These are phyloP conservation scores for Trametes hirsuta DNA, from an alignment of 1,284 basidiomycete genomes.

Conservation along the genomic window DNA sequence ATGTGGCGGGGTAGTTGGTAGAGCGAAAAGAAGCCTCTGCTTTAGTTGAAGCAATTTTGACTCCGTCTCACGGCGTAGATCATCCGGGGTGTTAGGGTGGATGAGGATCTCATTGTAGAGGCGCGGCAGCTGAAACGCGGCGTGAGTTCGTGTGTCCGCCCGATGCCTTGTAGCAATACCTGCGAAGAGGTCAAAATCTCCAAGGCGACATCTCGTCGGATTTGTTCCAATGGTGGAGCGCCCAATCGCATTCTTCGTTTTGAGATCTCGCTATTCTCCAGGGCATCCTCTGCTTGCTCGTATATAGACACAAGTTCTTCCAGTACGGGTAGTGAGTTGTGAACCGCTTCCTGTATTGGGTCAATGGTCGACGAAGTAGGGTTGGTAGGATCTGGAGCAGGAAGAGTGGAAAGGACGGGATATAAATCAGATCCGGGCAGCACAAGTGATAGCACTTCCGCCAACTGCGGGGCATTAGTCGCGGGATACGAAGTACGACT, in stretches of 20 bases:
- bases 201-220: slow-evolving; percentile 67
- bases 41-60: slow-evolving; percentile 69
- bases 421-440: slow-evolving; percentile 80
- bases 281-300: slow-evolving; percentile 61
- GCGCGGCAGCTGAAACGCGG: slow-evolving; percentile 55
- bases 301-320: slow-evolving; percentile 68
- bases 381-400: slow-evolving; percentile 76
- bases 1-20: slow-evolving; percentile 49
- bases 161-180: slow-evolving; percentile 39
- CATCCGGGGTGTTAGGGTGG: slow-evolving; percentile 77
- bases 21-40: slow-evolving; percentile 57
- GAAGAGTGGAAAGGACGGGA: slow-evolving; percentile 64
- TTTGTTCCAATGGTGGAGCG: slow-evolving; percentile 66
- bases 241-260: slow-evolving; percentile 77
- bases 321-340: slow-evolving; percentile 68
- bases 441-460: slow-evolving; percentile 67
- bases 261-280: slow-evolving; percentile 67
- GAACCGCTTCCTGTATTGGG: slow-evolving; percentile 63
- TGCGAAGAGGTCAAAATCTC: slow-evolving; percentile 65
- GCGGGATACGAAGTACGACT: background rate
- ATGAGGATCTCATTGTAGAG: slow-evolving; percentile 78
- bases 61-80: slow-evolving; percentile 70
- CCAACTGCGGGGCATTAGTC: slow-evolving; percentile 37
- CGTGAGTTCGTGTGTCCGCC: background rate
- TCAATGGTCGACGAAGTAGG: slow-evolving; percentile 65